Evolutionary conservation across 176 grass and related monocot genomes (phyloP).

Genomic region (Aegilops longissima): DNA sequence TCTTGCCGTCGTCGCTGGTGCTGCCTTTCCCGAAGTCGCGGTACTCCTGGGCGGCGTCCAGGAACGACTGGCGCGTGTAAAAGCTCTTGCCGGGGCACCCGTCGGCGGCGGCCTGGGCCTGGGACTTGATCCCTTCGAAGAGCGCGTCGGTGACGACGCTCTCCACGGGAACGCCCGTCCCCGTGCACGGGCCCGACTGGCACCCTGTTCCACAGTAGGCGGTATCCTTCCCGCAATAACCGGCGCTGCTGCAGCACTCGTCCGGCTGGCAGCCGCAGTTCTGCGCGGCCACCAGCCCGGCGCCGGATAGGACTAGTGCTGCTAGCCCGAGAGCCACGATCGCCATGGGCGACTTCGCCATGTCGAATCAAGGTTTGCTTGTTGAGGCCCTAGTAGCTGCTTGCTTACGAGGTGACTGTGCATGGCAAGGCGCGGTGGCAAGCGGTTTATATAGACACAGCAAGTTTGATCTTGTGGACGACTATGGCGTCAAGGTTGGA

Average conservation of each 20-base stretch:
- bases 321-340: constrained; percentile 20
- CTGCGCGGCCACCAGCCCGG: not conserved
- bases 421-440: not conserved
- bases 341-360: constrained; percentile 20
- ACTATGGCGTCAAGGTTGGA: not conserved
- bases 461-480: not conserved
- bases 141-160: constrained; percentile 10
- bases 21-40: constrained; percentile 38
- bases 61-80: constrained; percentile 60
- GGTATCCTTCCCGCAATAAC: constrained; percentile 31
- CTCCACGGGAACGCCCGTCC: not conserved
- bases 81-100: constrained; percentile 57
- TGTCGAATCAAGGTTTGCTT: not conserved
- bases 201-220: constrained; percentile 42
- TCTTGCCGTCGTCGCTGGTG: constrained; percentile 40
- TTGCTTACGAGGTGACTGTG: not conserved
- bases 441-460: not conserved
- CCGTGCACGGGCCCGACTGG: constrained; percentile 30
- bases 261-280: constrained; percentile 29
- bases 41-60: constrained; percentile 15
- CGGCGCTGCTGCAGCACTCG: constrained; percentile 44
- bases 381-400: not conserved
- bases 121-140: constrained; percentile 56
- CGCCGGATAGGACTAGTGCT: not conserved
- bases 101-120: constrained; percentile 24